These are phyloP conservation scores for Setomelanomma holmii DNA, from an alignment of 2,329 filamentous ascomycete species.

Conservation along the genomic window DNA sequence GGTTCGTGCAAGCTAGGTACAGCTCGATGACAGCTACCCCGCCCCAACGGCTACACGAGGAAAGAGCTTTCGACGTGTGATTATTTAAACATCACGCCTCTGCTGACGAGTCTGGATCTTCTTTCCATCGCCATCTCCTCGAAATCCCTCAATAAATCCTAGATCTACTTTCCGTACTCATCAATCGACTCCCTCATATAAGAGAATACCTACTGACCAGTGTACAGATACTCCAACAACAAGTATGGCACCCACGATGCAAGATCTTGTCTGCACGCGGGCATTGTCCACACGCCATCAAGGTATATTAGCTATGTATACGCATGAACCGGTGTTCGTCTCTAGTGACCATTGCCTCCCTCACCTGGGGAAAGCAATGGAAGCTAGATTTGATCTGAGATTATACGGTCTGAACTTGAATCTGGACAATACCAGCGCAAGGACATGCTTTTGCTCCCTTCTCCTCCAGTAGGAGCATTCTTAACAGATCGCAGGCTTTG, in stretches of 20 bases:
- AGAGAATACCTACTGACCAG: constrained; percentile 27
- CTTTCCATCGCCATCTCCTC: background rate
- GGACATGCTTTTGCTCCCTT: constrained; percentile 80
- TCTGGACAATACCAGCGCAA: constrained; percentile 99
- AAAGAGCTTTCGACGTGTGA: constrained; percentile 16
- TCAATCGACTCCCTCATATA: background rate
- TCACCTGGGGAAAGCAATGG: background rate
- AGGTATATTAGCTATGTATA: constrained; percentile 50
- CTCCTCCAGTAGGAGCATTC: constrained; percentile 33
- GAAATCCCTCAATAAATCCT: background rate
- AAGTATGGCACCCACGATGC: constrained; percentile 43
- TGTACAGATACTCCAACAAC: constrained; percentile 22
- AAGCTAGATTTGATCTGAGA: constrained; percentile 69
- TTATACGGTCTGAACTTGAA: constrained; percentile 96
- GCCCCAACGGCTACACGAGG: constrained; percentile 33
- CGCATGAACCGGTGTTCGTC: constrained; percentile 54
- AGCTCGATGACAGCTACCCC: constrained; percentile 27
- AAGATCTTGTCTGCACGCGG: constrained; percentile 40
- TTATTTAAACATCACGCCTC: constrained; percentile 28
- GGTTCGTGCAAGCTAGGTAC: background rate
- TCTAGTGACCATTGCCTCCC: constrained; percentile 16
- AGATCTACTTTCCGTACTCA: constrained; percentile 26
- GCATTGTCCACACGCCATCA: constrained; percentile 45
- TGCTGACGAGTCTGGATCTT: background rate
- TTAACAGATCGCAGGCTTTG: constrained; percentile 44